These are phyloP conservation scores for Cylindrotheca fusiformis DNA, from an alignment of 108 stramenopile species.

Conservation along the genomic window DNA sequence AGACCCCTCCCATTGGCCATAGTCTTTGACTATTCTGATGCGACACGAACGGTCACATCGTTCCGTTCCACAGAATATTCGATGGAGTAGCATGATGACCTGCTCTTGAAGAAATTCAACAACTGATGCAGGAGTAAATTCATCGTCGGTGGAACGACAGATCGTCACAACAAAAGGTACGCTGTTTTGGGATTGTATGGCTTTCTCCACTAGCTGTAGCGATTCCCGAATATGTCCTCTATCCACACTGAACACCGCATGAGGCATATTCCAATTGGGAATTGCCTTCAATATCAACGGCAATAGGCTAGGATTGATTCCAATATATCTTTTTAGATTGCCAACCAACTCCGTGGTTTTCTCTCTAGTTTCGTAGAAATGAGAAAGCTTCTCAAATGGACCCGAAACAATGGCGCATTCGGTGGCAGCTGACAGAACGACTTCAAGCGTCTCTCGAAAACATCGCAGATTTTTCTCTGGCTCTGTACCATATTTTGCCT, in stretches of 20 bases:
- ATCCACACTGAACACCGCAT: conserved; percentile 6
- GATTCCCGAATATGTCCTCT: conserved; percentile 4
- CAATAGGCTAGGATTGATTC: neutral
- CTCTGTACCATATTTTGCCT: neutral
- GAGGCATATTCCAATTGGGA: conserved; percentile 41
- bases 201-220: conserved; percentile 7
- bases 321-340: neutral
- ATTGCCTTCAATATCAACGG: conserved; percentile 35
- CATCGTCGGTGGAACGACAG: conserved; percentile 50
- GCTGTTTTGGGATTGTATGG: neutral
- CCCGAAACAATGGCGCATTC: neutral
- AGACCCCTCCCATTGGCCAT: conserved; percentile 49
- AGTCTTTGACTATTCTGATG: conserved; percentile 26
- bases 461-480: neutral
- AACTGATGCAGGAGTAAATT: conserved; percentile 38
- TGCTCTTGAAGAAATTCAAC: conserved; percentile 44
- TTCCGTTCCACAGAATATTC: conserved; percentile 7
- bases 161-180: conserved; percentile 53
- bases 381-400: neutral
- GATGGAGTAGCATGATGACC: conserved; percentile 32
- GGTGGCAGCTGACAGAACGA: neutral
- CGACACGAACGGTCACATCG: conserved; percentile 10
- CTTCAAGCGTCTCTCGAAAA: too few species aligned
- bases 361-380: neutral
- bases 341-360: neutral